phyloP scores from a whole-genome alignment of 2,329 filamentous ascomycete species.

The Arthrobotrys musiformis region DNA sequence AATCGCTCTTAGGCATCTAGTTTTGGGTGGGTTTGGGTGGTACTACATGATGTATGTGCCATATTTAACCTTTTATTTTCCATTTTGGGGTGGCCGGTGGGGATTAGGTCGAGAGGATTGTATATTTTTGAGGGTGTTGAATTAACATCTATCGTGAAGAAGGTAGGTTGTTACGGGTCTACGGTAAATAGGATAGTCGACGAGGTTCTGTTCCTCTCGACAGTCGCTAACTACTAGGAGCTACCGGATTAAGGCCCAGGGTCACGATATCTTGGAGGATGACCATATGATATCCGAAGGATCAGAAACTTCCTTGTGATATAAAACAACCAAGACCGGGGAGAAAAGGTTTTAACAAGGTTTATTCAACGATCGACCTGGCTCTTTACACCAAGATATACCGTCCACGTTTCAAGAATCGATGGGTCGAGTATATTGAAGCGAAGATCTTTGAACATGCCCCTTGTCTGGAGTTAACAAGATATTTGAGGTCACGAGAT shows the following conservation, averaged over 20 bases:
- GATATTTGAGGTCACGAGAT: neutral
- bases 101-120: neutral
- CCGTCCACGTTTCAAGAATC: conserved; percentile 8
- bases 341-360: neutral
- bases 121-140: too few relatives aligned
- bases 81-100: neutral
- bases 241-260: neutral
- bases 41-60: conserved; percentile 5
- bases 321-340: too few relatives aligned
- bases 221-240: neutral
- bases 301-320: neutral
- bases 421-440: conserved; percentile 8
- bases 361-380: neutral
- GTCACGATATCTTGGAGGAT: neutral
- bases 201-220: neutral
- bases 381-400: neutral
- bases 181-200: neutral
- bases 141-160: neutral
- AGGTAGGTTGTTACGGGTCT: neutral
- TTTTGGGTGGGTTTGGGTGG: neutral
- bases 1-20: conserved; percentile 31
- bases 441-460: neutral
- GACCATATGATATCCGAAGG: too few relatives aligned
- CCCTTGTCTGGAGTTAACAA: neutral
- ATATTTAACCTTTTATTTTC: neutral